These are phyloP conservation scores for Microdochium paspali DNA, from an alignment of 2,329 filamentous ascomycete species.

Conservation along the genomic window DNA sequence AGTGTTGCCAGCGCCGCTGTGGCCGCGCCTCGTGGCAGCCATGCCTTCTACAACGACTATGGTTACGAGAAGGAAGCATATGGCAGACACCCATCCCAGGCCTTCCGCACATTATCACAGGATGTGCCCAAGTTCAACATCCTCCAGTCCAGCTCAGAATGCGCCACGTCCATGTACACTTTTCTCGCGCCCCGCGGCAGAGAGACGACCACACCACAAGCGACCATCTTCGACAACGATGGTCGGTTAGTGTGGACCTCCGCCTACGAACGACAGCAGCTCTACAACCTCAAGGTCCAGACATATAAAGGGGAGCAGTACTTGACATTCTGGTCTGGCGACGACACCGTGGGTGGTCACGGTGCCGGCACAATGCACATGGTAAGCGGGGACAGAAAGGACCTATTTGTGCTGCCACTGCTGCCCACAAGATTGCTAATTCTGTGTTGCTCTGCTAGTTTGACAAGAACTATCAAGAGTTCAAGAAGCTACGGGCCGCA, in stretches of 20 bases:
- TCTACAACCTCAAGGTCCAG: constrained; percentile 35
- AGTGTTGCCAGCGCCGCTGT: constrained; percentile 4
- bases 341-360: constrained; percentile 33
- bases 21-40: not conserved
- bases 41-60: constrained; percentile 7
- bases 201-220: constrained; percentile 24
- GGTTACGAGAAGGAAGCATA: constrained; percentile 22
- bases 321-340: constrained; percentile 38
- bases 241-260: constrained; percentile 36
- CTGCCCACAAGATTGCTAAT: constrained; percentile 2
- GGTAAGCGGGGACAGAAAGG: too few species aligned
- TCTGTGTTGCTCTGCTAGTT: constrained; percentile 8
- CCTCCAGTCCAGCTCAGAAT: constrained; percentile 17
- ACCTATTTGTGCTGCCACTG: too few species aligned
- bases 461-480: constrained; percentile 19
- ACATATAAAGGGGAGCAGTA: constrained; percentile 30
- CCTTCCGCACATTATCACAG: constrained; percentile 19
- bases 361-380: constrained; percentile 36
- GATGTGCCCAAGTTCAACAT: constrained; percentile 23
- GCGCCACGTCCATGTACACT: constrained; percentile 26
- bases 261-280: constrained; percentile 20
- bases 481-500: constrained; percentile 24
- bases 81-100: constrained; percentile 22
- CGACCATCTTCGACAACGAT: constrained; percentile 31
- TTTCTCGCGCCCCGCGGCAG: constrained; percentile 27